Conservation (phyloP, 371 early-diverging fungal genomes). For the Chytridium lagenaria region DNA sequence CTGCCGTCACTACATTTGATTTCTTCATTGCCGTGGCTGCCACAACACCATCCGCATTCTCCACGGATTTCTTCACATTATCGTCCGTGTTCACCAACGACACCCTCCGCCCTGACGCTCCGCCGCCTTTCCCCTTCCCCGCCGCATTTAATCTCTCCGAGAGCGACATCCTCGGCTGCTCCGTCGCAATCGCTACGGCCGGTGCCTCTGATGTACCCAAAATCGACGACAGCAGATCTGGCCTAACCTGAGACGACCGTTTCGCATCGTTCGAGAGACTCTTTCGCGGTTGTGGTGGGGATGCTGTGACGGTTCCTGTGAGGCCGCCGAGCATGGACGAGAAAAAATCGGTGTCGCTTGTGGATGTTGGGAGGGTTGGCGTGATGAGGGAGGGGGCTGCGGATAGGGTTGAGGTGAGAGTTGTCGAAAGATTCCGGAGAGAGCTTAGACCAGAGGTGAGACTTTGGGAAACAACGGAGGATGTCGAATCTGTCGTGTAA, state of each 20-base stretch:
- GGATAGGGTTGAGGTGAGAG: conserved; percentile 25
- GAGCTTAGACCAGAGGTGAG: conserved; percentile 23
- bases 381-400: conserved; percentile 15
- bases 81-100: not conserved
- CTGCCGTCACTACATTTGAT: no score
- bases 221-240: conserved; percentile 1
- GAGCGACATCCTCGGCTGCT: conserved; percentile 1
- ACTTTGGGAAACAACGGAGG: not conserved
- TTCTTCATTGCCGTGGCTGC: no score
- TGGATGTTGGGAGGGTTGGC: not conserved
- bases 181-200: not conserved
- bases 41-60: no score
- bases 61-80: not conserved
- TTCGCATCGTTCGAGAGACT: not conserved
- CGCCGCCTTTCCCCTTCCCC: no score
- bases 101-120: not conserved
- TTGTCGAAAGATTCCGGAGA: conserved; percentile 23
- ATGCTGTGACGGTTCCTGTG: conserved; percentile 9
- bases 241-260: not conserved
- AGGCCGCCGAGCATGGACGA: conserved; percentile 19
- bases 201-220: not conserved
- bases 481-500: not conserved
- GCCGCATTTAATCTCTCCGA: conserved; percentile 3
- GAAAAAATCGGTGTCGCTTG: conserved; percentile 29
- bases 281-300: conserved; percentile 8